Conservation (phyloP, 140 eudicot genomes). For the Erigeron philadelphicus region DNA sequence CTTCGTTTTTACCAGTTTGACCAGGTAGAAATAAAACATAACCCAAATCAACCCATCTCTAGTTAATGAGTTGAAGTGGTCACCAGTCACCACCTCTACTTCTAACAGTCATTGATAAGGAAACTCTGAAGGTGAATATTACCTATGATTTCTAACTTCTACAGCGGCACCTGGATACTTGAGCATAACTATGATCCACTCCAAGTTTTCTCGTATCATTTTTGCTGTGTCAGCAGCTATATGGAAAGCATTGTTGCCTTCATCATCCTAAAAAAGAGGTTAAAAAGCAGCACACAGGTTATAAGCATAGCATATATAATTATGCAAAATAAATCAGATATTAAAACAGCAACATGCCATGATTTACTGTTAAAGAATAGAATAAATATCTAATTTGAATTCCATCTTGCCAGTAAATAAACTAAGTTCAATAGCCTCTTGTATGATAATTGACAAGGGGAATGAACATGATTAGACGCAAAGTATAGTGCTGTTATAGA, state of each 20-base stretch:
- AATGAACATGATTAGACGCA: not conserved
- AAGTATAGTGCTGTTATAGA: not conserved
- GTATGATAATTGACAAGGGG: not conserved
- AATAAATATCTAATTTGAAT: not conserved
- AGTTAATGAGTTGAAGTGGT: not conserved
- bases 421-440: no score
- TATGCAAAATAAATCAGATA: no score
- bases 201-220: conserved; percentile 94
- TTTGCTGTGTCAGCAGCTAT: conserved; percentile 96
- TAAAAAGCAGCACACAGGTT: conserved; percentile 12
- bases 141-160: conserved; percentile 89
- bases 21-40: no score
- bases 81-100: not conserved
- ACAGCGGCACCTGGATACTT: conserved; percentile 89
- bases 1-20: no score
- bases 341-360: no score
- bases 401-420: not conserved
- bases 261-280: conserved; percentile 72
- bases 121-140: conserved; percentile 18
- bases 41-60: not conserved
- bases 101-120: not conserved
- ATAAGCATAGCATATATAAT: conserved; percentile 4
- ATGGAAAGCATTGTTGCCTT: conserved; percentile 96
- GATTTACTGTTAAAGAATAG: not conserved
- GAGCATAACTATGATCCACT: conserved; percentile 87